Evolutionary conservation across 495 filamentous ascomycete genomes (phyloP), one percentile per base, ranked within the genome.

Genomic region (Evernia prunastri): DNA sequence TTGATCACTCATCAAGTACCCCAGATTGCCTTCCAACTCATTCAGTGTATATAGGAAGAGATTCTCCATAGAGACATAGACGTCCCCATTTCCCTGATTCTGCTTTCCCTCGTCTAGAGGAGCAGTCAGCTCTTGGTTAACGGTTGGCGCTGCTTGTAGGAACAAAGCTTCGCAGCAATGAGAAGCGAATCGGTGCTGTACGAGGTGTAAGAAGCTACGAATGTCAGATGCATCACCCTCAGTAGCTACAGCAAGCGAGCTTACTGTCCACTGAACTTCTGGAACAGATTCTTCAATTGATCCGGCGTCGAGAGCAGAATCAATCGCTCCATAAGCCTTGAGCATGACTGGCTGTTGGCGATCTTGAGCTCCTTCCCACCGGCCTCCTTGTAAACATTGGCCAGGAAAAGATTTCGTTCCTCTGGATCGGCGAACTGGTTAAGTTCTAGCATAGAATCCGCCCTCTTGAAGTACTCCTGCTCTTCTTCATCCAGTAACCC

Each of bases 141-240:
- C 88, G 10, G 89, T 77, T 0, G 88, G 86, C 23, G 92, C 92
- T 12, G 89, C 87, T 61, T 87, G 83, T 42, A 91, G 78, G 70
- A 98, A 97, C 13, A 98, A 80, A 20, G 89, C 91, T 77, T 98
- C 94, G 74, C 93, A 97, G 72, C 92, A 97, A 76, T 98, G 94
- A 59, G 90, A 91, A 6, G 94, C 94, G 71, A 98, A 98, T 35
- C 92, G 88, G 74, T 98, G 94, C 70, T 94, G 92, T 29, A 96
- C 84, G 36, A 97, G 81, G 69, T 90, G 84, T 59, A 96, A 73
- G 75, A 96, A 97, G 70, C 81, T 84, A 62, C 65, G 40, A 18
- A 33, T 57, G 54, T 72, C 56, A 69, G 65, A 37, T 13, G 37
- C 23, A 23, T 45, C 39, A 25, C 35, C 33, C 25, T 33, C 15